Base-by-base conservation (phyloP, 164 flowering plant species). In the Saururus chinensis region DNA sequence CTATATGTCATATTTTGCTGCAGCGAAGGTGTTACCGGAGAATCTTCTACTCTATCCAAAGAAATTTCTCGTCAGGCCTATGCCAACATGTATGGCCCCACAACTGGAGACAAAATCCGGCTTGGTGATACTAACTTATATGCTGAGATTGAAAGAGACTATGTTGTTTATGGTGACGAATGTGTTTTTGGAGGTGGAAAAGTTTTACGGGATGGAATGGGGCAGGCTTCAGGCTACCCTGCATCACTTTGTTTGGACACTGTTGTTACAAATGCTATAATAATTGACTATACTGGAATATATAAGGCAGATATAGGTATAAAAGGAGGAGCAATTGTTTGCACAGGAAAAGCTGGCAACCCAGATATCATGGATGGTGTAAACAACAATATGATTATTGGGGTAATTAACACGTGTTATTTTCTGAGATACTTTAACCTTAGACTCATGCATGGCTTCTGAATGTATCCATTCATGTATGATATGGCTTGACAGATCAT, bases 121-220 rank as follows among this genome's bases (percentile, higher is more conserved):
- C 88, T 95, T n/a, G 99, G 97, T 69, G 99, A 95, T 65, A 95
- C 96, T 12, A 75, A 83, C 62, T 73, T 95, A 68, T 79, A 71
- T 77, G 96, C 96, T 41, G 88, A 87, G 80, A 77, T 95, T 49
- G 99, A 95, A 76, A 74, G 67, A 51, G 99, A 95, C 71, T 82
- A 65, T 79, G 76, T 93, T 63, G 77, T 82, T 53, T 85, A 91
- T 76, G 99, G 99, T 22, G 99, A 95, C 74, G 99, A 95, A 75
- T 85, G 95, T 73, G 83, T 88, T 25, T 95, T 95, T 81, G 97
- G 99, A 63, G 97, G 99, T 67, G 99, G 99, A 64, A 95, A 95
- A 80, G 99, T 91, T 64, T 57, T 95, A 62, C 81, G 97, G 66
- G 97, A 95, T 67, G 97, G 97, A 63, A 85, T 88, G 97, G 99